Evolutionary conservation across 2,329 filamentous ascomycete species (phyloP), one percentile per base, ranked within the genome.

Genomic region (Chrysoporthe puriensis): DNA sequence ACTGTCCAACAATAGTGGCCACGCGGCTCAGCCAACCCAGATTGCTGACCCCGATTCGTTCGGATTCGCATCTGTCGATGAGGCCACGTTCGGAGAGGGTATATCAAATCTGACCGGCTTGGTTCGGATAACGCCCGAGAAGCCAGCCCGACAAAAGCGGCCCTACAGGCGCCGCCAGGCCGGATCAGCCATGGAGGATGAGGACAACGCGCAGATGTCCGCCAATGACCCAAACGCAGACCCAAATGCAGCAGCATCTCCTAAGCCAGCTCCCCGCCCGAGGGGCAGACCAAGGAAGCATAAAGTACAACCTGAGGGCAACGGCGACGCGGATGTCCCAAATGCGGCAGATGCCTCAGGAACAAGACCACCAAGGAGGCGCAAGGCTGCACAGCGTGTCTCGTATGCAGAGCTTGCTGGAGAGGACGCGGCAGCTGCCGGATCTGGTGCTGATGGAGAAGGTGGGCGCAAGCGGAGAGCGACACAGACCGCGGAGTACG

Each of bases 311-410:
- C 43, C 57, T 34, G 48, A 59, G 18, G 3, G 13, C n/a, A 36
- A 43, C 36, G 26, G 26, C 16, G 42, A 64, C 9, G 63, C 63
- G 4, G 58, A 46, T 5, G 14, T 32, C 21, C 34, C 36, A 3
- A 16, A 40, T 43, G 9, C 21, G 5, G 44, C 21, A 43, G 42
- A 48, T 61, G 16, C n/a, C 42, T 46, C 59, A 32, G 59, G 14
- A 32, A 18, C 43, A 26, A 58, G 32, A 21, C 40, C 52, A 26
- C 40, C 54, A 5, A 63, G 60, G 59, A 68, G 63, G 60, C 68
- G 68, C 63, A 70, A 66, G 54, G 68, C 68, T n/a, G 42, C 66
- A 9, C 59, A 66, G 0, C 59, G 52, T 43, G 63, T 48, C 21
- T 66, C 66, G 14, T 68, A 68, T 13, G 26, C 60, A 26, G 68